Evolutionary conservation across 192 early-diverging fungal genomes (phyloP).

Genomic region (Funneliformis mosseae): DNA sequence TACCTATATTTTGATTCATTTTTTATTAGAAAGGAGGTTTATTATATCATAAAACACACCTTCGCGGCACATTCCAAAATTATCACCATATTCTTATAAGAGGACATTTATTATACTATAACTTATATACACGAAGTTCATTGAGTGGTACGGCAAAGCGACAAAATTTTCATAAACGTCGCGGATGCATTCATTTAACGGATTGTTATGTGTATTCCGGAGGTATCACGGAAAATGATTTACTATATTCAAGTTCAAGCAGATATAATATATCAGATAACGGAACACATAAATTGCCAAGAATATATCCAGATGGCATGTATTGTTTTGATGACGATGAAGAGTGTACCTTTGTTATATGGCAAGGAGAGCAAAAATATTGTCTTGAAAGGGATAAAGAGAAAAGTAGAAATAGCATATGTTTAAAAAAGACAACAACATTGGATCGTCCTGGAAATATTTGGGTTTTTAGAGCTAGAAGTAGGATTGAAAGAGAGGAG

Average conservation of each 20-base stretch:
- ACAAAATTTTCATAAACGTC: conserved; percentile 30
- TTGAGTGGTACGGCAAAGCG: conserved; percentile 28
- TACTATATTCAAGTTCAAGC: conserved; percentile 36
- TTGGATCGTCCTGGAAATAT: conserved; percentile 8
- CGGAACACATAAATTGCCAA: conserved; percentile 17
- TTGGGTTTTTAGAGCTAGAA: conserved; percentile 37
- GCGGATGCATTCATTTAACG: conserved; percentile 35
- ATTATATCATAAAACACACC: conserved; percentile 40
- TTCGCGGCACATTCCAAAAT: conserved; percentile 38
- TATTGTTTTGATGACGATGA: conserved; percentile 43
- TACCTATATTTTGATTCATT: not conserved
- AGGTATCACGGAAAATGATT: conserved; percentile 40
- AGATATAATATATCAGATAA: conserved; percentile 18
- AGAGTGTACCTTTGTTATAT: conserved; percentile 47
- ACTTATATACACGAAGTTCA: conserved; percentile 35
- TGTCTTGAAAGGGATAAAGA: conserved; percentile 36
- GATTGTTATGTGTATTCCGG: conserved; percentile 49
- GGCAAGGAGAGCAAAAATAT: conserved; percentile 37
- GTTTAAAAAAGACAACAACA: not conserved
- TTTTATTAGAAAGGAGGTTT: conserved; percentile 37
- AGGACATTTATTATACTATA: conserved; percentile 38
- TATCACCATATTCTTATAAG: conserved; percentile 41
- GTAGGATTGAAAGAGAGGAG: conserved; percentile 41
- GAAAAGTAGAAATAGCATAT: not conserved
- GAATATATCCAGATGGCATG: conserved; percentile 41